Conservation (phyloP, 2,329 filamentous ascomycete species). For the Aspergillus fijiensis region DNA sequence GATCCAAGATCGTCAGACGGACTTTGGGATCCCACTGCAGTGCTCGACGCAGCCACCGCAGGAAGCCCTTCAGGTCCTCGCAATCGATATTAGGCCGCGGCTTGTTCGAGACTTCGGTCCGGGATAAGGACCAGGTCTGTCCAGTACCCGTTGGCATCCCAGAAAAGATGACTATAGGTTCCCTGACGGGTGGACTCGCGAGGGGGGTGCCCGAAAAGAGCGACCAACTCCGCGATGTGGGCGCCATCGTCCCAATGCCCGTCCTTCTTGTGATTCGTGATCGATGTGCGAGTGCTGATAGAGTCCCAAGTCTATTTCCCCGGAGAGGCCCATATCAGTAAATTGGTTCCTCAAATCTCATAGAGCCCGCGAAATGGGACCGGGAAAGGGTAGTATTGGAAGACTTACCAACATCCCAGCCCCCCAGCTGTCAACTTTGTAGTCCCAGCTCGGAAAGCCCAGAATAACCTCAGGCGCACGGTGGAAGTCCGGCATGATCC, state of each 20-base stretch:
- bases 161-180: not conserved
- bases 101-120: not conserved
- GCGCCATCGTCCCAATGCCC: slow-evolving; percentile 22
- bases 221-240: slow-evolving; percentile 25
- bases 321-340: not conserved
- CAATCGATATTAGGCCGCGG: slow-evolving; percentile 24
- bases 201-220: slow-evolving; percentile 18
- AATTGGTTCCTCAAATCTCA: not conserved
- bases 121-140: not conserved
- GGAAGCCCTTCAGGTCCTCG: slow-evolving; percentile 25
- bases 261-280: slow-evolving; percentile 12
- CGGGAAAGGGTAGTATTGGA: not conserved
- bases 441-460: slow-evolving; percentile 37
- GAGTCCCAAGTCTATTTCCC: not conserved
- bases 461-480: slow-evolving; percentile 43
- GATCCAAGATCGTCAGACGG: slow-evolving; percentile 30
- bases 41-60: slow-evolving; percentile 28
- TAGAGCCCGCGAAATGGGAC: not conserved
- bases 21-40: slow-evolving; percentile 28
- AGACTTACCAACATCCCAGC: slow-evolving; percentile 44
- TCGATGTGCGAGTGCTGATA: not conserved
- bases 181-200: slow-evolving; percentile 16
- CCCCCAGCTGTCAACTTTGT: slow-evolving; percentile 50
- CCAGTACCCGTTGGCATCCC: not conserved
- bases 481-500: slow-evolving; percentile 19